These are phyloP conservation scores for Penicillium psychrofluorescens DNA, from an alignment of 495 filamentous ascomycete genomes.

Conservation along the genomic window DNA sequence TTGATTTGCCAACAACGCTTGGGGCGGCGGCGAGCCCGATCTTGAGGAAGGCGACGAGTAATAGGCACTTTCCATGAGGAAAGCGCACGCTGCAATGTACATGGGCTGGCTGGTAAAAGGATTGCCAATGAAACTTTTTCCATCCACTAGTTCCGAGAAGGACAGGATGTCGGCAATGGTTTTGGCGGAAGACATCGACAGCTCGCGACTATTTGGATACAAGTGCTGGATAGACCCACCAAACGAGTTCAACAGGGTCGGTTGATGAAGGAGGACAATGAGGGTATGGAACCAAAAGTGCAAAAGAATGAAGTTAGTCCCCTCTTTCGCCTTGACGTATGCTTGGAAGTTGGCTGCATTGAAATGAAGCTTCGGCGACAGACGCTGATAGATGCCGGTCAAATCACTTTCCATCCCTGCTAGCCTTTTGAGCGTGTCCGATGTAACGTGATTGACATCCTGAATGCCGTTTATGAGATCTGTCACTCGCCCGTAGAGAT, in stretches of 20 bases:
- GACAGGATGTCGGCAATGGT: constrained; percentile 79
- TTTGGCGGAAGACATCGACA: constrained; percentile 83
- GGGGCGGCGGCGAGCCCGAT: constrained; percentile 20
- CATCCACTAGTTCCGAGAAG: constrained; percentile 72
- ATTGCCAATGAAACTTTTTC: constrained; percentile 73
- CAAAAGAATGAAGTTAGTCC: constrained; percentile 77
- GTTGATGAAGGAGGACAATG: constrained; percentile 77
- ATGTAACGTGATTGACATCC: constrained; percentile 63
- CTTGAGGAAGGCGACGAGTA: constrained; percentile 33
- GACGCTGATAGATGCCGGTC: constrained; percentile 68
- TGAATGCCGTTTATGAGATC: constrained; percentile 80
- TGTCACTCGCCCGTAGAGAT: constrained; percentile 74
- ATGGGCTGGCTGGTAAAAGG: constrained; percentile 87
- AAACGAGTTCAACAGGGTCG: constrained; percentile 69
- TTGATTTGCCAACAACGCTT: constrained; percentile 28
- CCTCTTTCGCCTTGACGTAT: constrained; percentile 68
- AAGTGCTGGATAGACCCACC: constrained; percentile 62
- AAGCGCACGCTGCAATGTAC: constrained; percentile 82
- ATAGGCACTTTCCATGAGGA: constrained; percentile 69
- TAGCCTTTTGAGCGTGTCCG: constrained; percentile 61
- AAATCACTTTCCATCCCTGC: constrained; percentile 68
- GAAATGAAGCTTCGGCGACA: constrained; percentile 67
- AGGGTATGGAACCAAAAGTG: constrained; percentile 89
- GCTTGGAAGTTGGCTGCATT: constrained; percentile 70
- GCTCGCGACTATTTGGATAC: constrained; percentile 67